Conservation (phyloP, 805 yeast genomes). For the Metschnikowia chrysomelidarum region DNA sequence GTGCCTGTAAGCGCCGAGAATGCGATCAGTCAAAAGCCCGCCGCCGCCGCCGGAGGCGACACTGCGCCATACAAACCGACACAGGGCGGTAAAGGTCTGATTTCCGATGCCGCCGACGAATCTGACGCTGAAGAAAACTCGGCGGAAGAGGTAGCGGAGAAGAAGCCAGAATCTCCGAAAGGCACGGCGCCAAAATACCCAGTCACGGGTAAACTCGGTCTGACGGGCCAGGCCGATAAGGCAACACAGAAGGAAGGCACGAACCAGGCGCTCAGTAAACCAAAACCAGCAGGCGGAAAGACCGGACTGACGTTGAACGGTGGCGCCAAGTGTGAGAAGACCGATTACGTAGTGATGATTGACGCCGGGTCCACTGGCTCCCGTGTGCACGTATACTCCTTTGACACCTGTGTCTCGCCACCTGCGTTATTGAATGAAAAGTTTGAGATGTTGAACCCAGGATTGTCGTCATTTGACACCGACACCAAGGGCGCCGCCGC, state of each 20-base stretch:
- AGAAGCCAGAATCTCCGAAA: background rate
- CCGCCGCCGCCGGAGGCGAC: conserved; percentile 31
- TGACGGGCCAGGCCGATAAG: too few species aligned
- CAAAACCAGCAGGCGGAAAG: background rate
- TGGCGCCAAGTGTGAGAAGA: conserved; percentile 27
- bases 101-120: background rate
- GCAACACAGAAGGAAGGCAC: background rate
- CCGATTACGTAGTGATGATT: conserved; percentile 84
- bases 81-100: conserved; percentile 1
- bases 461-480: conserved; percentile 79
- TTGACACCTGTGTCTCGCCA: conserved; percentile 81
- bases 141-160: background rate
- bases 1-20: conserved; percentile 14
- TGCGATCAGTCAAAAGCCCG: conserved; percentile 17
- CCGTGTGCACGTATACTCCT: conserved; percentile 89
- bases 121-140: background rate
- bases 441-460: conserved; percentile 89
- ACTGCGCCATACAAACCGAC: conserved; percentile 33
- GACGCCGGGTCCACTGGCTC: conserved; percentile 99
- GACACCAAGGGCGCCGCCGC: conserved; percentile 84
- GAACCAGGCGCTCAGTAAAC: conserved; percentile 1
- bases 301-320: background rate
- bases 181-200: conserved; percentile 5
- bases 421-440: conserved; percentile 78
- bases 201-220: conserved; percentile 1